Evolutionary conservation across 192 early-diverging fungal genomes (phyloP).

Genomic region (Backusella luteola): DNA sequence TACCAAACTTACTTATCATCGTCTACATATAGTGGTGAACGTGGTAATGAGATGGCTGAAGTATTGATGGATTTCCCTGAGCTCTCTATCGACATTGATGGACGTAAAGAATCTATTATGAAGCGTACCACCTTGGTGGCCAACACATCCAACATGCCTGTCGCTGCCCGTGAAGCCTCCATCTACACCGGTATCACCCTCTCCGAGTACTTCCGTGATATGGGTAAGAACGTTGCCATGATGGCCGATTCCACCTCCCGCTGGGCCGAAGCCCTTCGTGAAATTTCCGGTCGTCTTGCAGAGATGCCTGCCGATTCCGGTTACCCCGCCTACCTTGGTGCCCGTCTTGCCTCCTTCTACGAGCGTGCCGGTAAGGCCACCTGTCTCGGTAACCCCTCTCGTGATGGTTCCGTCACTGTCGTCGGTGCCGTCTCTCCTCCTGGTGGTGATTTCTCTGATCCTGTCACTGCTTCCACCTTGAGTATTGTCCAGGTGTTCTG

Average conservation of each 20-base stretch:
- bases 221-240: conserved; percentile 99
- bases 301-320: conserved; percentile 99
- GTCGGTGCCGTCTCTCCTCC: conserved; percentile 99
- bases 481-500: conserved; percentile 99
- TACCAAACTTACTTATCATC: conserved; percentile 8
- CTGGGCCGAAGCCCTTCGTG: conserved; percentile 99
- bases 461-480: conserved; percentile 94
- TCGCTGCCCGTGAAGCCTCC: conserved; percentile 98
- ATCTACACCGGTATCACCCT: conserved; percentile 99
- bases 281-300: conserved; percentile 99
- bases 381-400: conserved; percentile 93
- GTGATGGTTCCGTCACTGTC: conserved; percentile 93
- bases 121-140: conserved; percentile 98
- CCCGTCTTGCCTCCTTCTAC: conserved; percentile 99
- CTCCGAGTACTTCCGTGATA: conserved; percentile 99
- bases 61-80: conserved; percentile 99
- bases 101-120: conserved; percentile 98
- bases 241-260: conserved; percentile 99
- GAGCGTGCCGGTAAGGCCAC: conserved; percentile 97
- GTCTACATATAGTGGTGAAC: conserved; percentile 66
- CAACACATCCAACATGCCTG: conserved; percentile 99
- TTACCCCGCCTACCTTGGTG: conserved; percentile 98
- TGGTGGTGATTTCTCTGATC: conserved; percentile 99
- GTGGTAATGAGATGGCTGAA: conserved; percentile 99
- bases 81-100: conserved; percentile 91